Conservation (phyloP, 2,329 filamentous ascomycete genomes). For the Penicillium sp. region DNA sequence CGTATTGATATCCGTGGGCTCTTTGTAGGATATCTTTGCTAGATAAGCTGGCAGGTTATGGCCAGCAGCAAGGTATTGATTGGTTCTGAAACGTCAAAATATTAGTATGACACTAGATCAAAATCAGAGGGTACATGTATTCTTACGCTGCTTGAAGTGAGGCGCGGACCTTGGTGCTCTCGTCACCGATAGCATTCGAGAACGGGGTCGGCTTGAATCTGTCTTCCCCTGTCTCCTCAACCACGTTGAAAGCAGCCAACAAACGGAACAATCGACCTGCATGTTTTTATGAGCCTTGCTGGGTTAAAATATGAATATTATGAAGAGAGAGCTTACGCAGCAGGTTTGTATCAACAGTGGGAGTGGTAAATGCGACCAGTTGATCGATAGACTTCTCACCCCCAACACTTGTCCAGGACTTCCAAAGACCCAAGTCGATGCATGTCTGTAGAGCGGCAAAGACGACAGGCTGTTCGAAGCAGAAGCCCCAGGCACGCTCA, state of each 20-base stretch:
- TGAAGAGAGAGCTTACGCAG: slow-evolving; percentile 21
- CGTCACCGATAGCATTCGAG: slow-evolving; percentile 32
- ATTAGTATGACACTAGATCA: neutral
- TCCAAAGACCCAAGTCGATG: slow-evolving; percentile 34
- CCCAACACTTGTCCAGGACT: slow-evolving; percentile 28
- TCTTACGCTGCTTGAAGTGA: slow-evolving; percentile 32
- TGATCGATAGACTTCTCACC: slow-evolving; percentile 31
- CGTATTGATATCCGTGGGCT: slow-evolving; percentile 28
- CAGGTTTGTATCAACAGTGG: slow-evolving; percentile 28
- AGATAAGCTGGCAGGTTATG: slow-evolving; percentile 36
- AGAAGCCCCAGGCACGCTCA: slow-evolving; percentile 34
- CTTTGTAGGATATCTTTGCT: slow-evolving; percentile 33
- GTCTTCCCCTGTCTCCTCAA: slow-evolving; percentile 32
- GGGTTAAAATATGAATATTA: too few species aligned
- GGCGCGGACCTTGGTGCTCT: slow-evolving; percentile 30
- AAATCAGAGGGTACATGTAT: neutral
- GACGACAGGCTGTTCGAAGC: slow-evolving; percentile 31
- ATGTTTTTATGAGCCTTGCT: neutral
- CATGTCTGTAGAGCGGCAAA: slow-evolving; percentile 31
- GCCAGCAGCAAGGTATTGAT: slow-evolving; percentile 30
- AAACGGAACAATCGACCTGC: slow-evolving; percentile 31
- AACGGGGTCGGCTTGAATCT: slow-evolving; percentile 34
- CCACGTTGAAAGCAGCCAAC: slow-evolving; percentile 31
- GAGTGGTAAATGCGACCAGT: slow-evolving; percentile 26
- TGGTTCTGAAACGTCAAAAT: slow-evolving; percentile 18